phyloP scores from a whole-genome alignment of 495 filamentous ascomycete species.

The Talaromyces liani region DNA sequence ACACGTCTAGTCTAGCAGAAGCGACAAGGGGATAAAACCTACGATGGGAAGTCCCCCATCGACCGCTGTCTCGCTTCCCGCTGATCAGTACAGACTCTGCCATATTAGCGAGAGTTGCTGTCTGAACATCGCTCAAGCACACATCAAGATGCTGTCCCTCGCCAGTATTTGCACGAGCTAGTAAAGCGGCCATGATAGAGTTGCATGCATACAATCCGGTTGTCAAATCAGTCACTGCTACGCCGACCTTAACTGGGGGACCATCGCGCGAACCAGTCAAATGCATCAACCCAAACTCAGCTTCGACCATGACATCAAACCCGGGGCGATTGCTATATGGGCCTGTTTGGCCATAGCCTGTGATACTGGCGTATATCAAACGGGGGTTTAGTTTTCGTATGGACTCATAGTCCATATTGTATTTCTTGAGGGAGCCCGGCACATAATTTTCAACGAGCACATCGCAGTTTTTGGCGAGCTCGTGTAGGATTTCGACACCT shows the following conservation, averaged over 20 bases:
- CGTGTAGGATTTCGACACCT: slow-evolving; percentile 67
- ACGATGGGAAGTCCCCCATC: slow-evolving; percentile 84
- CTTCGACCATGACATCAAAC: slow-evolving; percentile 93
- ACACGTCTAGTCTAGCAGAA: not conserved
- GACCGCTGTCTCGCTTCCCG: slow-evolving; percentile 57
- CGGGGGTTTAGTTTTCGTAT: slow-evolving; percentile 62
- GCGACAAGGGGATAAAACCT: not conserved
- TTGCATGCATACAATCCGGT: slow-evolving; percentile 84
- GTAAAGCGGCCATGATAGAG: slow-evolving; percentile 72
- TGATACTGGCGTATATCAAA: slow-evolving; percentile 25
- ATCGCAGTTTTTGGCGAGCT: slow-evolving; percentile 65
- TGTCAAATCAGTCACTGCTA: slow-evolving; percentile 82
- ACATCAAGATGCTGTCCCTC: slow-evolving; percentile 81
- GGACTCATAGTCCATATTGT: slow-evolving; percentile 66
- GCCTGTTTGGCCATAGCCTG: slow-evolving; percentile 72
- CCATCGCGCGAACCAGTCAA: slow-evolving; percentile 77
- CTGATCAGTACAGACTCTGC: slow-evolving; percentile 76
- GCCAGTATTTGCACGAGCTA: slow-evolving; percentile 53
- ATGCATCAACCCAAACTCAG: slow-evolving; percentile 87
- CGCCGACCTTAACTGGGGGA: slow-evolving; percentile 81
- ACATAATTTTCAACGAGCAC: slow-evolving; percentile 91
- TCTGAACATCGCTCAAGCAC: slow-evolving; percentile 75
- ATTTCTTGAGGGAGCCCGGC: slow-evolving; percentile 71
- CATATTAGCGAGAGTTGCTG: slow-evolving; percentile 77
- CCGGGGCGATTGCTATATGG: slow-evolving; percentile 75